phyloP scores from a whole-genome alignment of 2,329 filamentous ascomycete genomes.

The Colletotrichum godetiae region DNA sequence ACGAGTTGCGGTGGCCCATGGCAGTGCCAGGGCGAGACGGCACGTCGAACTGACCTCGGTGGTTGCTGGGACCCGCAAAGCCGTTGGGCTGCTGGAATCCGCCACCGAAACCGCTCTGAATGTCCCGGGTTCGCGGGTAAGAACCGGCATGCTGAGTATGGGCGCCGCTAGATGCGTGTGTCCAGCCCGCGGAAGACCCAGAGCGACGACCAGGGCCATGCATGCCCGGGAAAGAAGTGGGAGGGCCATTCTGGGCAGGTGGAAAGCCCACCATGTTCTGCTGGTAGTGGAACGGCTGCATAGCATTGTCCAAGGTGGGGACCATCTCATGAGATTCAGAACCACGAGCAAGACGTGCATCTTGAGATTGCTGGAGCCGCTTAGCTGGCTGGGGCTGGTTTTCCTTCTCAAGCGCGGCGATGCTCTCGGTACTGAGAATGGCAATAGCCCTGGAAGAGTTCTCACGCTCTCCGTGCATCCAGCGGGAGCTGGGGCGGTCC shows the following conservation, averaged over 20 bases:
- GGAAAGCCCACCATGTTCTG: not conserved
- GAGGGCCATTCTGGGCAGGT: constrained; percentile 3
- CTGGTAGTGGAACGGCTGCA: constrained; percentile 26
- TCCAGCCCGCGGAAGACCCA: constrained; percentile 28
- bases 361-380: not conserved
- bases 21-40: constrained; percentile 25
- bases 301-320: constrained; percentile 13
- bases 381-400: constrained; percentile 3
- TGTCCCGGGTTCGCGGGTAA: constrained; percentile 19
- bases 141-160: constrained; percentile 4
- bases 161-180: constrained; percentile 5
- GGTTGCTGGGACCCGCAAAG: not conserved
- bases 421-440: constrained; percentile 20
- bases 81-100: constrained; percentile 8
- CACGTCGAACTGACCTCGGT: not conserved
- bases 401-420: constrained; percentile 30
- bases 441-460: constrained; percentile 18
- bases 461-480: constrained; percentile 21
- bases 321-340: not conserved
- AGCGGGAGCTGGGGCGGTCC: constrained; percentile 19
- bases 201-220: constrained; percentile 15
- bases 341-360: not conserved
- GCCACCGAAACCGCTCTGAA: not conserved
- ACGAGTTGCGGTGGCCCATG: constrained; percentile 37
- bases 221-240: constrained; percentile 21